A percentile compares a stretch with the other conserved stretches of the same genome.
Conservation (phyloP, 108 stramenopile genomes). For the Cyclotella choctawhatcheeana region DNA sequence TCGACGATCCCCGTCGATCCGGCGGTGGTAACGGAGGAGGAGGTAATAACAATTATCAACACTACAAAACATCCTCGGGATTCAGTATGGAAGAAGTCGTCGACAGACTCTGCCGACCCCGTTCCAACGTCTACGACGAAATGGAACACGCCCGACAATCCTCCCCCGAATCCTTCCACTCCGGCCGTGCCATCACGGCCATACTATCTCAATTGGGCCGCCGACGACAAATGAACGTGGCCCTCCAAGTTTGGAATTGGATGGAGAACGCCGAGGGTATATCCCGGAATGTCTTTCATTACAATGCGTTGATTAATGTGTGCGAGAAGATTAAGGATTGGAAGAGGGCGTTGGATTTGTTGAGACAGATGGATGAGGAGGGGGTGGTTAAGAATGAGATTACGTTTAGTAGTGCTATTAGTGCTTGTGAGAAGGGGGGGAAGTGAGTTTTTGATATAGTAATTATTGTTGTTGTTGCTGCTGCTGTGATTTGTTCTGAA, state of each 20-base stretch:
- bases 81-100: slow-evolving; percentile 65
- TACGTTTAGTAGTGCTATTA: slow-evolving; percentile 83
- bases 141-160: slow-evolving; percentile 59
- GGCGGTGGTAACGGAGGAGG: no score
- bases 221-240: slow-evolving; percentile 67
- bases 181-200: slow-evolving; percentile 77
- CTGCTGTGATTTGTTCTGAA: neutral
- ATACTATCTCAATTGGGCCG: slow-evolving; percentile 76
- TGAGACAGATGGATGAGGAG: slow-evolving; percentile 81
- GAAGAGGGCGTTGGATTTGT: slow-evolving; percentile 64
- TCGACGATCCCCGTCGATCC: slow-evolving; percentile 5
- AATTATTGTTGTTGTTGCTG: neutral
- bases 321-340: slow-evolving; percentile 82
- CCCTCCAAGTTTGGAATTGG: slow-evolving; percentile 78
- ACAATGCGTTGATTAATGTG: slow-evolving; percentile 83
- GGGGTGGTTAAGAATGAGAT: slow-evolving; percentile 83
- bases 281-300: slow-evolving; percentile 72
- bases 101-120: slow-evolving; percentile 61
- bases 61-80: slow-evolving; percentile 23
- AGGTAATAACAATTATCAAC: no score
- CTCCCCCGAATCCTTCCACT: slow-evolving; percentile 61
- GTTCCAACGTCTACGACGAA: slow-evolving; percentile 59
- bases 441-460: slow-evolving; percentile 27
- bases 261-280: slow-evolving; percentile 62
- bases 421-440: slow-evolving; percentile 87